Evolutionary conservation across 2,329 filamentous ascomycete species (phyloP), one percentile per base, ranked within the genome.

Genomic region (Zalaria sp.): DNA sequence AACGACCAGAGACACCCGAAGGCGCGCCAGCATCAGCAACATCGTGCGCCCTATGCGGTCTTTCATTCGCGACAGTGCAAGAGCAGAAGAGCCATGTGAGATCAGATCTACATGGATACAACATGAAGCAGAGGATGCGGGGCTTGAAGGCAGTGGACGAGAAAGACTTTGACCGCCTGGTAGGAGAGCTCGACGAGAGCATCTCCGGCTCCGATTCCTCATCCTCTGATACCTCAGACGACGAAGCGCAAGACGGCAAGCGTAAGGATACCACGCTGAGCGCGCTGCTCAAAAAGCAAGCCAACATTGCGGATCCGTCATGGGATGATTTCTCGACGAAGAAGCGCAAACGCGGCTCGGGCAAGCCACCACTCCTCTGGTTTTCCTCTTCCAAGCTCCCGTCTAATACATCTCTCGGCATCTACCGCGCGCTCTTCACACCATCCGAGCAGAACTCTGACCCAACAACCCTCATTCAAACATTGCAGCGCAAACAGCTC

Each of bases 61-160:
- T 87, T 32, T 67, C 72, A 4, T 94, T 93, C 53, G 56, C 70
- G 28, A 80, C 72, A 6, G 71, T 93, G 5, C 71, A 78, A 46
- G 89, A 96, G 47, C 89, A 96, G 57, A 76, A 85, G 46, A 73
- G 77, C 45, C 91, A 98, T 62, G 78, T 85, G 44, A 83, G 84
- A 53, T 94, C 89, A 6, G 91, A 98, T 55, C 71, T 93, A 38
- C 91, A 98, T 60, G 75, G 81, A 49, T 98, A 95, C 65, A 98
- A 98, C 58, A 65, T 96, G 46, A 96, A 94, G 63, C 83, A 89
- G 57, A 93, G 85, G 66, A 66, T 94, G 43, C 78, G 85, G 37
- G 84, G 84, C 0, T 70, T 72, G 44, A 72, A 71, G 6, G 63
- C 83, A 0, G 81, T 95, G 1, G 75, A 77, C 1, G 91, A 98